Conservation (phyloP, 129 eudicot species). For the Pseudognaphalium luteoalbum region DNA sequence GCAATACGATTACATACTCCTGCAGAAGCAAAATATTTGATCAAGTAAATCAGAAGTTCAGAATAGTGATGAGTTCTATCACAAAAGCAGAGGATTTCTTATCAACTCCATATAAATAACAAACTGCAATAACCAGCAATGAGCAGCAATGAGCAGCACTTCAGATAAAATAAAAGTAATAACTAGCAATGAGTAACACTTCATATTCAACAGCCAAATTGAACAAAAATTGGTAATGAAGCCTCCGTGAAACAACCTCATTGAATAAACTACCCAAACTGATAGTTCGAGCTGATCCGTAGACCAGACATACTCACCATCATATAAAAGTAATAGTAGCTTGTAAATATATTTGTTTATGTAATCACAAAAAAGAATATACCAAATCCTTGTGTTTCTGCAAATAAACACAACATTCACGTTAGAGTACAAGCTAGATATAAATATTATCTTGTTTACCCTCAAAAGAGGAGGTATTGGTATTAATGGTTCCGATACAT, state of each 20-base stretch:
- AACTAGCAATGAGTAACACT: background rate
- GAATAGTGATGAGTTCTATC: background rate
- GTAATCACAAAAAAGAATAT: constrained; percentile 4
- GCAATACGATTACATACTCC: constrained; percentile 96
- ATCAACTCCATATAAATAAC: no score
- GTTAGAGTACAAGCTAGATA: background rate
- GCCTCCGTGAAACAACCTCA: background rate
- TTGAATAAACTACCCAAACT: background rate
- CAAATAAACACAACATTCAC: constrained; percentile 9
- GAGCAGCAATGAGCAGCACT: background rate
- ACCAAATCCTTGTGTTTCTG: constrained; percentile 8
- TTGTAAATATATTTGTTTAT: constrained; percentile 11
- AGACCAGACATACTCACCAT: background rate
- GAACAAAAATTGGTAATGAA: background rate
- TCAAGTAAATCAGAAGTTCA: constrained; percentile 10
- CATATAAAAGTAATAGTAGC: background rate
- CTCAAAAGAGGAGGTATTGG: background rate
- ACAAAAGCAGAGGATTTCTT: no score
- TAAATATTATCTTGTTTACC: background rate
- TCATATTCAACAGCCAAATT: background rate
- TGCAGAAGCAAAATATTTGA: constrained; percentile 39
- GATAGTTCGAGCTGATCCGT: background rate
- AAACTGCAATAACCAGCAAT: no score
- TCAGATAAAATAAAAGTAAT: no score
- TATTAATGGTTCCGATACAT: background rate